phyloP scores from a whole-genome alignment of 2,329 filamentous ascomycete species.

The Fusarium domesticum region DNA sequence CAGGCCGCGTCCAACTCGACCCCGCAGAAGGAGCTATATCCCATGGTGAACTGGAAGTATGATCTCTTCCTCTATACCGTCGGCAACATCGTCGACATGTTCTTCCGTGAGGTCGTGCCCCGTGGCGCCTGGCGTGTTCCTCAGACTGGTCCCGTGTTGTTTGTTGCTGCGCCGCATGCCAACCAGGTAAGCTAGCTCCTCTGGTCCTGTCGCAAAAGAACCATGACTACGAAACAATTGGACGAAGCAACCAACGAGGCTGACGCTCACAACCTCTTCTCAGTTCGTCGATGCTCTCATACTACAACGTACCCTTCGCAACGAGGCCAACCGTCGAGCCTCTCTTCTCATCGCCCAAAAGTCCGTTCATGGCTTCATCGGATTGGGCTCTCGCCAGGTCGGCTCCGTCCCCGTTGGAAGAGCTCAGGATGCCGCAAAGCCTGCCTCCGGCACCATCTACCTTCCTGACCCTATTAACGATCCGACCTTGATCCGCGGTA shows the following conservation, averaged over 20 bases:
- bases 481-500: conserved; percentile 73
- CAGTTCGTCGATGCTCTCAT: conserved; percentile 95
- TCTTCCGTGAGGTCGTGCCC: conserved; percentile 97
- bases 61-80: conserved; percentile 75
- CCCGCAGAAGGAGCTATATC: conserved; percentile 55
- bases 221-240: neutral
- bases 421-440: conserved; percentile 83
- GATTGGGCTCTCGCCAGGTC: conserved; percentile 77
- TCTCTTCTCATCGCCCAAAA: conserved; percentile 94
- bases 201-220: neutral
- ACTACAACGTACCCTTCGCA: conserved; percentile 84
- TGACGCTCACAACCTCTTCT: conserved; percentile 7
- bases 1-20: conserved; percentile 24
- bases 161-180: conserved; percentile 94
- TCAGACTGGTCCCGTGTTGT: conserved; percentile 81
- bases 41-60: conserved; percentile 72
- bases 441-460: conserved; percentile 76
- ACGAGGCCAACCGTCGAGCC: conserved; percentile 82
- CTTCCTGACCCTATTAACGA: conserved; percentile 84
- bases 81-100: conserved; percentile 85
- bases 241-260: neutral
- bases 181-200: conserved; percentile 66
- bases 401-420: conserved; percentile 91
- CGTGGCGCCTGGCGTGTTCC: conserved; percentile 94
- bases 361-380: conserved; percentile 91